Evolutionary conservation across 768 basidiomycete genomes (phyloP), one percentile per base, ranked within the genome.

Genomic region (Tulasnella sp.): DNA sequence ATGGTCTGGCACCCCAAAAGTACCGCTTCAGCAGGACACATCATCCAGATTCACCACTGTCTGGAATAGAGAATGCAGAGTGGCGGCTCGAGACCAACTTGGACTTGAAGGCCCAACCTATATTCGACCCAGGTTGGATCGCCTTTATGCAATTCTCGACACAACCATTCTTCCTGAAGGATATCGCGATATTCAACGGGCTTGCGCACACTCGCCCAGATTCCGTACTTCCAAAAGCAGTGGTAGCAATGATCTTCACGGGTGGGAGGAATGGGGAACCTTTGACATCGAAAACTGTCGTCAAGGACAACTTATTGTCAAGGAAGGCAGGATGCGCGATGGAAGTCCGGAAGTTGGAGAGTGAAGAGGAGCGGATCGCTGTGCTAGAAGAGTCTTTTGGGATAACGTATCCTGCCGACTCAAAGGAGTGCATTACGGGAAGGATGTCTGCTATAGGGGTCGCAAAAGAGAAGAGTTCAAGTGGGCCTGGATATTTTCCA

Each of bases 281-380:
- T 19, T 15, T 59, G 48, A 38, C 32, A 11, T 17, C 23, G 27
- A 23, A 24, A 30, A 26, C 42, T 29, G 19, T 59, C 45, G 11
- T 59, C n/a, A 19, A 47, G 2, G 17, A 29, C 17, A 49, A 59
- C 11, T 4, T 59, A 2, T 29, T 47, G 4, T 38, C 23, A 15
- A 30, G 50, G 11, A 47, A 26, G 34, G 48, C n/a, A 21, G 58
- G 45, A 30, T 21, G 29, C n/a, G n/a, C n/a, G n/a, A 24, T n/a
- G 4, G 47, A 59, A 29, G 17, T 59, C 3, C 23, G 3, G 47
- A 49, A 23, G 43, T 13, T 59, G 10, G 38, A 41, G 26, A 41
- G 49, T 34, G 58, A 59, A 32, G 34, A 52, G 58, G 58, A 50
- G 26, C n/a, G 58, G 29, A 41, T 59, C 32, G 19, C n/a, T 17